Evolutionary conservation across 1,284 basidiomycete species (phyloP).

Genomic region (Moesziomyces antarcticus): DNA sequence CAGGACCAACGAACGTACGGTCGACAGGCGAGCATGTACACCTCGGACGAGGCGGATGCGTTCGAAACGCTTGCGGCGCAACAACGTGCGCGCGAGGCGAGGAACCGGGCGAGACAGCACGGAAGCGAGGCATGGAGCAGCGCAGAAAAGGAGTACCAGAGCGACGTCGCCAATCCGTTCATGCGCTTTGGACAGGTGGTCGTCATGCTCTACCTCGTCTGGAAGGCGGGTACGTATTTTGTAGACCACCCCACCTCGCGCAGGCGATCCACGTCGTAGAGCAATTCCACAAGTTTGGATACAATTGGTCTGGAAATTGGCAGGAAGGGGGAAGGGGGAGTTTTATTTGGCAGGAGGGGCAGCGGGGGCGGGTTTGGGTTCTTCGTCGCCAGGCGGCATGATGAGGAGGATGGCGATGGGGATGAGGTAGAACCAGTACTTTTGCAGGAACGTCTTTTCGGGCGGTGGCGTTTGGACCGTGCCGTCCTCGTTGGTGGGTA

Average conservation of each 20-base stretch:
- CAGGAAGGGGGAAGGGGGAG: no score
- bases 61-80: constrained; percentile 43
- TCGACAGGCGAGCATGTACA: constrained; percentile 17
- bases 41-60: not conserved
- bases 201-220: constrained; percentile 44
- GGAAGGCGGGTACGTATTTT: constrained; percentile 47
- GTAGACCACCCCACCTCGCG: not conserved
- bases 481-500: constrained; percentile 44
- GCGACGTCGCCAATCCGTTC: constrained; percentile 44
- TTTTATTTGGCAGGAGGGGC: no score
- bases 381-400: constrained; percentile 41
- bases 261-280: no score
- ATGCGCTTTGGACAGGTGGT: constrained; percentile 57
- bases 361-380: constrained; percentile 5
- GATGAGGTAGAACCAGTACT: constrained; percentile 59
- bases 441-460: constrained; percentile 49
- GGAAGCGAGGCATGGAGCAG: constrained; percentile 9
- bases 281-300: no score
- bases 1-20: not conserved
- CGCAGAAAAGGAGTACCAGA: constrained; percentile 35
- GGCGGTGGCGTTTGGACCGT: constrained; percentile 16
- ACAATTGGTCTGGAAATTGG: no score
- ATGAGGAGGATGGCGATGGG: constrained; percentile 47
- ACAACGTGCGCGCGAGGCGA: constrained; percentile 32
- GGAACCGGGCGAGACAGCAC: constrained; percentile 21